These are phyloP conservation scores for Phaeosphaeriaceae sp. DNA, from an alignment of 2,329 filamentous ascomycete genomes.

Conservation along the genomic window DNA sequence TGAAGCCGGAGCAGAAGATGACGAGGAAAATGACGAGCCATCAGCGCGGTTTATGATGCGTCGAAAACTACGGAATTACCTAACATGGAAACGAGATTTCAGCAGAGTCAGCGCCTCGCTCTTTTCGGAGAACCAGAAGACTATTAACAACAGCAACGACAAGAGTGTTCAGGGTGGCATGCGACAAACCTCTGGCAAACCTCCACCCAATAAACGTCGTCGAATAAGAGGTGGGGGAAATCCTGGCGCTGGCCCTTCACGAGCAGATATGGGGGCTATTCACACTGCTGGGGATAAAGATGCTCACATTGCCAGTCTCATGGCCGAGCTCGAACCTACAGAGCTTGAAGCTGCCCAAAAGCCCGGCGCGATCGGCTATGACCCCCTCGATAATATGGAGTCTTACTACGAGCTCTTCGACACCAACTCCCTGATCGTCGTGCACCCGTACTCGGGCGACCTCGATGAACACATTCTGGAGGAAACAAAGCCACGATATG, in stretches of 20 bases:
- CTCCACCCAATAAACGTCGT: conserved; percentile 83
- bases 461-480: conserved; percentile 96
- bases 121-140: conserved; percentile 80
- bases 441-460: conserved; percentile 94
- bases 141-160: conserved; percentile 71
- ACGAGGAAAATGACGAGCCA: conserved; percentile 62
- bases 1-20: conserved; percentile 49
- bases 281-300: conserved; percentile 81
- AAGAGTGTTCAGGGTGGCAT: conserved; percentile 54
- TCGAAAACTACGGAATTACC: conserved; percentile 81
- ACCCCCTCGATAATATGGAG: conserved; percentile 89
- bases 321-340: conserved; percentile 82
- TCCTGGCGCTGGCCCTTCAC: conserved; percentile 62
- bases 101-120: conserved; percentile 80
- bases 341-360: conserved; percentile 78
- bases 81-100: conserved; percentile 90
- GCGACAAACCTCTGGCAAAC: conserved; percentile 61
- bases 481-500: conserved; percentile 89
- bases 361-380: conserved; percentile 70
- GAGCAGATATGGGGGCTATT: conserved; percentile 76
- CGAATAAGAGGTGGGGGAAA: conserved; percentile 80
- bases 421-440: conserved; percentile 83
- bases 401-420: conserved; percentile 91
- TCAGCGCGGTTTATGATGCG: conserved; percentile 91
- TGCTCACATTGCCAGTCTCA: conserved; percentile 78